Evolutionary conservation across 2,329 filamentous ascomycete genomes (phyloP), one percentile per base, ranked within the genome.

Genomic region (Aspergillus pseudotamarii): DNA sequence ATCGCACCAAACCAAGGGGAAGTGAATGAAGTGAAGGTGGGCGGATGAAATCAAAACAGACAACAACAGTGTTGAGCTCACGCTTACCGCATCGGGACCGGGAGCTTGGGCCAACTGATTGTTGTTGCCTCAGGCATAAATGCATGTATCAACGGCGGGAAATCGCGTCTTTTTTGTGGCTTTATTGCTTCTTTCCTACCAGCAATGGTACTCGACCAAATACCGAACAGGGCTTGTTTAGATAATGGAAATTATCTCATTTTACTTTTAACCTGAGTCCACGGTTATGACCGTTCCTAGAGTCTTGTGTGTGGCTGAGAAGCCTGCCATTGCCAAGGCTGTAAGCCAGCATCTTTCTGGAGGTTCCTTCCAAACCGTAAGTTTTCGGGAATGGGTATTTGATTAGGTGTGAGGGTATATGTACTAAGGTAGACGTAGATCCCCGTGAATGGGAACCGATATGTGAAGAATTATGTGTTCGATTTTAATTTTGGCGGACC

Each of bases 241-340:
- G 16, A 51, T n/a, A 12, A 51, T 32, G 28, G 48, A 51, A 51
- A 21, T 54, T 36, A 21, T 53, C 34, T 56, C 8, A 14, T 11
- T 30, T 34, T 36, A 3, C 9, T 8, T 56, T 26, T 46, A 41
- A 26, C n/a, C 34, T 19, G 16, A 43, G 62, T 45, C 45, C n/a
- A 19, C 45, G 34, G 58, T 21, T 50, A 68, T 69, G 67, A 48
- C 66, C 21, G 63, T 59, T 16, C 62, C 63, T 21, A 87, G 84
- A 71, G 87, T 93, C 63, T 82, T 94, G 59, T 93, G 91, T 75
- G 90, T 94, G 68, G 91, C 91, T 64, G 91, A 94, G 78, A 94
- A 99, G 84, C 93, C 93, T 41, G 96, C 94, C 48, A 97, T 99
- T 66, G 93, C 95, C 62, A 97, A 95, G 79, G 93, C 94, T 43